Evolutionary conservation across 108 stramenopile species (phyloP).

Genomic region (Schizochytrium sp.): DNA sequence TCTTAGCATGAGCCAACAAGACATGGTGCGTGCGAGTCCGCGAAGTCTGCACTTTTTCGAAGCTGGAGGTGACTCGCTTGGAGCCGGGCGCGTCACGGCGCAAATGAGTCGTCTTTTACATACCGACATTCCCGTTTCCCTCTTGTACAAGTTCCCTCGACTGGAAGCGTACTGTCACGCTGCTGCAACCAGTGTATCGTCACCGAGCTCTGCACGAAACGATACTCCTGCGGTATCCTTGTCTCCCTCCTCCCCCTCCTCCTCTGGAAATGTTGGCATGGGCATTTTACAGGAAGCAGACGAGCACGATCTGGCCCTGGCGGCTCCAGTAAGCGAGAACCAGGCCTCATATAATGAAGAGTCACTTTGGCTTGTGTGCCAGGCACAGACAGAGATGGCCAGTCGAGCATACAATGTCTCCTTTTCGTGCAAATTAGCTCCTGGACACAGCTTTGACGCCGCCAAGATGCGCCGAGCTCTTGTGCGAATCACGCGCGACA

Average conservation of each 20-base stretch:
- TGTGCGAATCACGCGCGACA: not conserved
- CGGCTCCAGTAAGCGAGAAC: not conserved
- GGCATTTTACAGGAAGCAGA: not conserved
- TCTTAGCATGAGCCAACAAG: not conserved
- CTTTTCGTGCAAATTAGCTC: not conserved
- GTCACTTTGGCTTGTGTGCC: slow-evolving; percentile 8
- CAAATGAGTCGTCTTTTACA: not conserved
- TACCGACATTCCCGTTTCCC: not conserved
- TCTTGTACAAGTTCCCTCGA: not conserved
- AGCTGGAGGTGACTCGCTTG: not conserved
- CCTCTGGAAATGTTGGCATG: not conserved
- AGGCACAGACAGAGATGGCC: not conserved
- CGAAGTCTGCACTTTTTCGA: not conserved
- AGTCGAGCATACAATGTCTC: not conserved
- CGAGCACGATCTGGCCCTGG: not conserved
- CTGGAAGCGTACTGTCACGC: not conserved
- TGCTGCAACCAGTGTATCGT: not conserved
- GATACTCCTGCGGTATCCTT: not conserved
- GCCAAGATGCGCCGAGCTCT: not conserved
- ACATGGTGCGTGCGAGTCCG: not conserved
- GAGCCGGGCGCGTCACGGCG: not conserved
- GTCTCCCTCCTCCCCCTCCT: too few relatives aligned
- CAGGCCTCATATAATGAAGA: not conserved
- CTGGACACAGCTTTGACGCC: not conserved
- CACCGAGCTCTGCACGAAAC: too few relatives aligned